Evolutionary conservation across 257 asterid species (phyloP), one percentile per base, ranked within the genome.

Genomic region (Solanum acaule): DNA sequence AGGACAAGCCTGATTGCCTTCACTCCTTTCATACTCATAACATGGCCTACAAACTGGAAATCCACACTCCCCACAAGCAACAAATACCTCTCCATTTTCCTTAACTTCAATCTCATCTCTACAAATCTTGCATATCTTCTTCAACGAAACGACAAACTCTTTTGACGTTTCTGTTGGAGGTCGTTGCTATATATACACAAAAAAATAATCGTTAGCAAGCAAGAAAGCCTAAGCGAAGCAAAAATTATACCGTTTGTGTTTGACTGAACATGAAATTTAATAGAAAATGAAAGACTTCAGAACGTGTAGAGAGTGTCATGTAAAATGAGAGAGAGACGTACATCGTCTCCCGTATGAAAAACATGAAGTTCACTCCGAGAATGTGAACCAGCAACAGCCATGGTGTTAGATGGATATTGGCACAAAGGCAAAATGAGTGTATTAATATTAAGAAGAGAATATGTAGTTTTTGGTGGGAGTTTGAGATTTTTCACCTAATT

Each of bases 41-140:
- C 98, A 95, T 49, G 96, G 96, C 88, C 88, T 88, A 37, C 98
- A 95, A 61, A 95, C 98, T 4, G 98, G 98, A 71, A 94, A 95
- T 5, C 92, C 95, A 61, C 98, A 94, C 75, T 91, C 97, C 11
- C 89, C 59, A 71, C 98, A 95, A 16, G 98, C 98, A 63, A 90
- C 93, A 13, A 95, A 95, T 38, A 87, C 65, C 27, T 90, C 90
- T 0, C 97, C 97, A 4, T 87, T 89, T 86, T 93, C 96, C 90
- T 86, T 88, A 20, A 92, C 2, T 83, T 95, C 97, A 59, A 95
- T 89, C 75, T 94, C 96, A 25, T 95, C 98, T 3, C 94, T 92
- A 83, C 98, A 95, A 31, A 94, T 88, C 76, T 96, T 90, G 72
- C 98, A 95, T 65, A 73, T 89, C 44, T 90, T 93, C 87, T 89